phyloP scores from a whole-genome alignment of 192 early-diverging fungal species.

The Backusella macrospora region DNA sequence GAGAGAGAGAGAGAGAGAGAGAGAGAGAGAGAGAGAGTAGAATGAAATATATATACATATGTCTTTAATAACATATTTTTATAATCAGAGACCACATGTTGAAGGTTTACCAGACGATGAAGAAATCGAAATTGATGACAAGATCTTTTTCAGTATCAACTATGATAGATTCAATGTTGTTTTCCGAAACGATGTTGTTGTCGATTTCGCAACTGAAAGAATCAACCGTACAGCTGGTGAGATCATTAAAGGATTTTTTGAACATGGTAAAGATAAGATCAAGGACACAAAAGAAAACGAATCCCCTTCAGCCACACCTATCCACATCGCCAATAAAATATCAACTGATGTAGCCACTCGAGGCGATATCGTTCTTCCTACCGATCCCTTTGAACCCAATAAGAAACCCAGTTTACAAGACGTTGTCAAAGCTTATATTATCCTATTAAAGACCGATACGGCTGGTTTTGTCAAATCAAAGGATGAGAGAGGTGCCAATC shows the following conservation, averaged over 20 bases:
- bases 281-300: slow-evolving; percentile 55
- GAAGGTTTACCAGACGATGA: slow-evolving; percentile 26
- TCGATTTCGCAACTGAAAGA: slow-evolving; percentile 57
- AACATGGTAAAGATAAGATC: slow-evolving; percentile 59
- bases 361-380: slow-evolving; percentile 24
- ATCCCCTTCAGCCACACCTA: slow-evolving; percentile 46
- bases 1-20: slow-evolving; percentile 21
- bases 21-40: slow-evolving; percentile 14
- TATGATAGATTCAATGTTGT: slow-evolving; percentile 66
- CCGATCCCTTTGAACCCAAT: slow-evolving; percentile 17
- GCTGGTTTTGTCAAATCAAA: slow-evolving; percentile 57
- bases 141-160: slow-evolving; percentile 67
- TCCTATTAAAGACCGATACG: slow-evolving; percentile 55
- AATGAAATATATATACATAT: too few relatives aligned
- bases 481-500: slow-evolving; percentile 61
- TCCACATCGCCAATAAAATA: slow-evolving; percentile 54
- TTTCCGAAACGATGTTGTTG: slow-evolving; percentile 66
- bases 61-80: too few relatives aligned
- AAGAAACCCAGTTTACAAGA: slow-evolving; percentile 36
- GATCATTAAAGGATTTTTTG: slow-evolving; percentile 61
- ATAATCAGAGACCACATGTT: neutral
- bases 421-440: slow-evolving; percentile 60
- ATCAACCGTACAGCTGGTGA: slow-evolving; percentile 67
- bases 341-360: slow-evolving; percentile 38
- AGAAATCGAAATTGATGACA: slow-evolving; percentile 53